Evolutionary conservation across 2,329 filamentous ascomycete genomes (phyloP).

Genomic region (Fusarium nodosum): DNA sequence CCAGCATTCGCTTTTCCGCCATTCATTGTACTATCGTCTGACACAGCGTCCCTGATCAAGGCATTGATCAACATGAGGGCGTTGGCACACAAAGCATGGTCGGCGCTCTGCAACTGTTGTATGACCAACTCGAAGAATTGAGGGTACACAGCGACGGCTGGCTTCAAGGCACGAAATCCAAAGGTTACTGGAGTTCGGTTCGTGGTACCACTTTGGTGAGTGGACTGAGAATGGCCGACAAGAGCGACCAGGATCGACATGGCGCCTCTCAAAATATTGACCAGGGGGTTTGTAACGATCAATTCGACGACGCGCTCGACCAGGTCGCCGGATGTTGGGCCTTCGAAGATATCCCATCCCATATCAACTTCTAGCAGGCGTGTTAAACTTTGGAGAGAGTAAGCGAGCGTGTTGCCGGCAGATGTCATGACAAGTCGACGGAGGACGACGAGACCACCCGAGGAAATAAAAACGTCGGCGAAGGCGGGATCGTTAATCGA

Average conservation of each 20-base stretch:
- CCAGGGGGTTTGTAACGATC: constrained; percentile 93
- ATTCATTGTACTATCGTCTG: constrained; percentile 71
- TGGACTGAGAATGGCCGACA: constrained; percentile 84
- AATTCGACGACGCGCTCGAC: constrained; percentile 87
- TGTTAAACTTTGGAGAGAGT: constrained; percentile 90
- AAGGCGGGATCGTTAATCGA: constrained; percentile 97
- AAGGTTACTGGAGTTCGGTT: constrained; percentile 71
- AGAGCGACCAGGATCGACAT: constrained; percentile 97
- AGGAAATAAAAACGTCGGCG: constrained; percentile 94
- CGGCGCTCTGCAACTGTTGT: constrained; percentile 89
- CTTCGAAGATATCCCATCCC: constrained; percentile 91
- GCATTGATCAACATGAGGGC: constrained; percentile 96
- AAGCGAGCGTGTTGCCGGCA: constrained; percentile 93
- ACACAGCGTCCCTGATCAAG: constrained; percentile 90
- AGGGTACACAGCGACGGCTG: constrained; percentile 89
- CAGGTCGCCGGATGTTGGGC: constrained; percentile 72
- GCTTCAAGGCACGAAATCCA: constrained; percentile 92
- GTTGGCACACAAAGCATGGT: constrained; percentile 96
- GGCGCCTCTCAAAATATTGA: constrained; percentile 96
- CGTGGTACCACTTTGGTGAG: constrained; percentile 55
- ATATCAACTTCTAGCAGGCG: constrained; percentile 95
- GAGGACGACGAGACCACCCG: constrained; percentile 85
- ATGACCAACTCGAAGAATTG: constrained; percentile 96
- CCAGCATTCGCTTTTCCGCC: constrained; percentile 49
- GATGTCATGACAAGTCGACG: constrained; percentile 86